Evolutionary conservation across 176 grass and related monocot genomes (phyloP).

Genomic region (Guadua angustifolia): DNA sequence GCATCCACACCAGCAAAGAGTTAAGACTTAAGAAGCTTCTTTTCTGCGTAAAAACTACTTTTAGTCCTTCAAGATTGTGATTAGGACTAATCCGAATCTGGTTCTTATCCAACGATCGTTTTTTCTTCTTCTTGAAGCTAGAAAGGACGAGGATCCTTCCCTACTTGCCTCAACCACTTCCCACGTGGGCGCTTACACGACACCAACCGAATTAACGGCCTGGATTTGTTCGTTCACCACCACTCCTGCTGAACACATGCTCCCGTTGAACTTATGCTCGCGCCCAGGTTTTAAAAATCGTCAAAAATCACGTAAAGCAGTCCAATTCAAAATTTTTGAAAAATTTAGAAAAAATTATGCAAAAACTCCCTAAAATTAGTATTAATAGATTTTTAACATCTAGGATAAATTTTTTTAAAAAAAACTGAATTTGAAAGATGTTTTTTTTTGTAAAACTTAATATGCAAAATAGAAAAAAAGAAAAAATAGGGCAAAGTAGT

Average conservation of each 20-base stretch:
- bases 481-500: too few species aligned
- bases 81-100: constrained; percentile 34
- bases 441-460: too few species aligned
- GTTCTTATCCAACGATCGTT: constrained; percentile 16
- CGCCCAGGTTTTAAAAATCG: too few species aligned
- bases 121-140: not conserved
- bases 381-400: too few species aligned
- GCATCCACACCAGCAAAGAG: not conserved
- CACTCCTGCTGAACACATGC: not conserved
- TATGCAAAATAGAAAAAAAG: too few species aligned
- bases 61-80: not conserved
- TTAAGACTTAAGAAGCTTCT: constrained; percentile 41
- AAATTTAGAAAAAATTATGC: too few species aligned
- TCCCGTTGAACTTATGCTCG: not conserved
- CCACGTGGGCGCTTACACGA: constrained; percentile 3
- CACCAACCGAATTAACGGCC: constrained; percentile 43
- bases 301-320: too few species aligned
- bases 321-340: too few species aligned
- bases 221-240: not conserved
- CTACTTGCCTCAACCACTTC: constrained; percentile 17
- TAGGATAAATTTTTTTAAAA: too few species aligned
- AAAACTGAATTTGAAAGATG: too few species aligned
- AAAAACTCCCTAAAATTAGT: too few species aligned
- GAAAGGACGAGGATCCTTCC: not conserved
- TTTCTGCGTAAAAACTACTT: not conserved